A percentile compares a stretch with the other conserved stretches of the same genome.
These are phyloP conservation scores for Penicillium freii DNA, from an alignment of 2,329 filamentous ascomycete genomes.

Conservation along the genomic window DNA sequence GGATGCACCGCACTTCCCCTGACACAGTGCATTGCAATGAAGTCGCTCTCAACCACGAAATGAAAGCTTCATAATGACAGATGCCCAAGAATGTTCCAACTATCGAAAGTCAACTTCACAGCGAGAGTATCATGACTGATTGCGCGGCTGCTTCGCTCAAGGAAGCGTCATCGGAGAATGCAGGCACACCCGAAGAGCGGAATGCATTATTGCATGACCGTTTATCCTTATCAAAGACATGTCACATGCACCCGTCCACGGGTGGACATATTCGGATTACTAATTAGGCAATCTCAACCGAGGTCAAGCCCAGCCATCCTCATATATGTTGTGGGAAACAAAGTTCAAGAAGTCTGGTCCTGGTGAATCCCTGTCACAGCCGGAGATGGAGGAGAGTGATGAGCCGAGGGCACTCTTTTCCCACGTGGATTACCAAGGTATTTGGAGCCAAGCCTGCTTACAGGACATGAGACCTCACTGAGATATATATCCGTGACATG, in stretches of 20 bases:
- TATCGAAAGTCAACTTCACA: not conserved
- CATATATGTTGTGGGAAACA: not conserved
- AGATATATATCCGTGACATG: not conserved
- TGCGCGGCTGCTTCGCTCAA: slow-evolving; percentile 15
- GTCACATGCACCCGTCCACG: not conserved
- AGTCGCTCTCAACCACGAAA: not conserved
- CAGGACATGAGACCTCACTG: not conserved
- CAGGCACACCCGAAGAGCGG: not conserved
- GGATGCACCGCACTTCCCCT: not conserved
- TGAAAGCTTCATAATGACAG: not conserved
- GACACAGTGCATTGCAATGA: not conserved
- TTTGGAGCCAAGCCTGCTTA: not conserved
- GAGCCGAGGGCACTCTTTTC: not conserved
- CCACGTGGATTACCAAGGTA: not conserved
- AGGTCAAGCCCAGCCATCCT: not conserved
- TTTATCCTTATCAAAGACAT: not conserved
- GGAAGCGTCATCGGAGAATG: slow-evolving; percentile 19
- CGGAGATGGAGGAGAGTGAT: not conserved
- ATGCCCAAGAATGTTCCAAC: not conserved
- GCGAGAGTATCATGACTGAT: not conserved
- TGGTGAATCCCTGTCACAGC: not conserved
- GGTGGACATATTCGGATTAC: not conserved
- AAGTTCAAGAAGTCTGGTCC: not conserved
- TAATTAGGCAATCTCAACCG: not conserved
- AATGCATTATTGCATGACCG: slow-evolving; percentile 10